Base-by-base conservation (phyloP, 768 basidiomycete species). In the Tulasnella sp. region DNA sequence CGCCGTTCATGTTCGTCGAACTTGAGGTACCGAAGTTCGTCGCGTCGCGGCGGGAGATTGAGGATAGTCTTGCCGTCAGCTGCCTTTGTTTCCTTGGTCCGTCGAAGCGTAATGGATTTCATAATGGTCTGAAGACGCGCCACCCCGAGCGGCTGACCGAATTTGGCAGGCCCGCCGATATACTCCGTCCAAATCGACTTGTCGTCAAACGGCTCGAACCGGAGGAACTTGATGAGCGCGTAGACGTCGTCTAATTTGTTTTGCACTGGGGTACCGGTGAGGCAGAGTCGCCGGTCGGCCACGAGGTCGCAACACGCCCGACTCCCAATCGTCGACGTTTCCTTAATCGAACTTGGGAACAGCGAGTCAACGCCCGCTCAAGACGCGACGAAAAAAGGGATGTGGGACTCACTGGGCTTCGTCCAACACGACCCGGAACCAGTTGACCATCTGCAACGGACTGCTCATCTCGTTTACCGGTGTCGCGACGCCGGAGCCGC, bases 241-340 rank as follows among this genome's bases (percentile, higher is more conserved):
- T 85, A 98, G 49, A 99, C 85, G 66, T 99, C 96, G 71, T 98
- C 96, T 51, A 98, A 79, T 70, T 94, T 96, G 75, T 99, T 99
- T 72, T 99, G 96, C 35, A 99, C 91, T 1, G 96, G 96, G 6
- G 96, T 99, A 56, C 96, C 96, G n/a, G 93, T 93, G 37, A 99
- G 74, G 68, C 90, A 93, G 40, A 97, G 74, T 14, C 96, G 82
- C 51, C 96, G 82, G 66, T 97, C 89, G 14, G 96, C 90, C 69
- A 85, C 78, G 48, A 99, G 77, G 68, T 96, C 92, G 69, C 96
- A 98, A 11, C 86, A 92, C 6, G 96, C 96, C 56, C 89, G 82
- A 61, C 92, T 91, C 41, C 86, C 93, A 40, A 98, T 89, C 1
- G 96, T 99, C 21, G 80, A 77, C 5, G 89, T 84, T 70, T 97